Evolutionary conservation across 2,329 filamentous ascomycete species (phyloP), one percentile per base, ranked within the genome.

Genomic region (Calonectria crousiana): DNA sequence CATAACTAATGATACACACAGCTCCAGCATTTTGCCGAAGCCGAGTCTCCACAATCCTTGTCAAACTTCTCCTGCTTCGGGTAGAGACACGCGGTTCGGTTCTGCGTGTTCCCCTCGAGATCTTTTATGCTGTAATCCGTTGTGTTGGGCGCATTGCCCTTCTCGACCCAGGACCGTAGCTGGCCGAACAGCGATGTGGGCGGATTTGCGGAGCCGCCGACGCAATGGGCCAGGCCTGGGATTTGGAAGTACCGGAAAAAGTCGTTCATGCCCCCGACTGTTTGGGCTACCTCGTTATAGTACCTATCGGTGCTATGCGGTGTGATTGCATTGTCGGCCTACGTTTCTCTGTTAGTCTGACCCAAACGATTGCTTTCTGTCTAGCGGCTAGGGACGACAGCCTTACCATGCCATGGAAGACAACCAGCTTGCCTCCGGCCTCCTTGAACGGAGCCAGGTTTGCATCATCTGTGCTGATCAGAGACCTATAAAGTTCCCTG

Each of bases 241-340:
- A 62, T 62, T 36, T 62, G 56, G 56, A 62, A 62, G 36, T 62
- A 62, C 36, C 56, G 56, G 56, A 62, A 62, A 41, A 62, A 62
- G 6, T 62, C 56, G 18, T 62, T 34, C 56, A 62, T 62, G 36
- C 56, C 56, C 16, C 56, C 56, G 2, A 30, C 23, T 13, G 56
- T 62, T 6, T 62, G 56, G 3, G 56, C 6, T 14, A 62, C 56
- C 23, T 62, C 56, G 3, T 62, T 62, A 23, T 62, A 62, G 13
- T 62, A 62, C 23, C n/a, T 44, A 16, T 62, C 56, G 6, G 56
- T 62, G 16, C 56, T 62, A 6, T 41, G 56, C 6, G 56, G 56
- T 28, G 56, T 62, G 34, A 62, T 62, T 9, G 56, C 56, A 26
- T 62, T 62, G 32, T 62, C 56, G 23, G 56, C 56, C 56, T 62